Conservation (phyloP, 805 yeast genomes). For the Myxozyma melibiosi region DNA sequence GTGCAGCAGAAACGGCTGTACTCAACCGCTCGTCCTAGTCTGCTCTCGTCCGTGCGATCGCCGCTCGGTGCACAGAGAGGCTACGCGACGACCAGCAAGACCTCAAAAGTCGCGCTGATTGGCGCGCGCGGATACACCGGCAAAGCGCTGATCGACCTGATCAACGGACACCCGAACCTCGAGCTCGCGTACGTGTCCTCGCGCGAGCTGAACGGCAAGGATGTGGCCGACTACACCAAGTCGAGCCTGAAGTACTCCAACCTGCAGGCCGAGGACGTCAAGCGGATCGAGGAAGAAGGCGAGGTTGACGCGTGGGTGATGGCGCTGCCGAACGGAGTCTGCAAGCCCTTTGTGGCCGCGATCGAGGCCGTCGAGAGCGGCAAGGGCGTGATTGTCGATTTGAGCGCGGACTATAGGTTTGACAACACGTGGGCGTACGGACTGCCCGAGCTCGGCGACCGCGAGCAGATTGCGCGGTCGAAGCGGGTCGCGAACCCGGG, state of each 20-base stretch:
- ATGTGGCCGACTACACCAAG: slow-evolving; percentile 84
- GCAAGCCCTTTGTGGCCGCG: slow-evolving; percentile 56
- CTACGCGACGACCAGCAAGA: slow-evolving; percentile 49
- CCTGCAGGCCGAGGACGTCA: slow-evolving; percentile 83
- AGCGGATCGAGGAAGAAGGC: slow-evolving; percentile 68
- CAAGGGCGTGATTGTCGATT: slow-evolving; percentile 79
- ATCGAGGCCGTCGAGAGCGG: slow-evolving; percentile 53
- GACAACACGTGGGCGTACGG: slow-evolving; percentile 95
- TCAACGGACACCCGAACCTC: slow-evolving; percentile 82
- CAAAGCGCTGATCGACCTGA: slow-evolving; percentile 83
- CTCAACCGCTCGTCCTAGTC: slow-evolving; percentile 20
- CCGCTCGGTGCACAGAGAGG: background rate
- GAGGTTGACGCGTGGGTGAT: slow-evolving; percentile 96
- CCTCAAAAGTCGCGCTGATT: slow-evolving; percentile 81
- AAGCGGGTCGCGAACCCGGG: slow-evolving; percentile 94
- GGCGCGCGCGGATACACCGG: slow-evolving; percentile 99
- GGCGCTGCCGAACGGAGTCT: slow-evolving; percentile 98
- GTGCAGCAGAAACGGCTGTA: slow-evolving; percentile 16
- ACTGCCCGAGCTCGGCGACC: slow-evolving; percentile 83
- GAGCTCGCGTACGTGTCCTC: slow-evolving; percentile 94
- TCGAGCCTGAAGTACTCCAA: slow-evolving; percentile 70
- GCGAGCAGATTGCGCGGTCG: slow-evolving; percentile 68
- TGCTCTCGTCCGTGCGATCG: background rate
- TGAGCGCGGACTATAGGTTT: slow-evolving; percentile 95
- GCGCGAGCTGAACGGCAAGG: slow-evolving; percentile 87